Evolutionary conservation across 352 stramenopile species (phyloP), one percentile per base, ranked within the genome.

Genomic region (Pythium oligandrum): DNA sequence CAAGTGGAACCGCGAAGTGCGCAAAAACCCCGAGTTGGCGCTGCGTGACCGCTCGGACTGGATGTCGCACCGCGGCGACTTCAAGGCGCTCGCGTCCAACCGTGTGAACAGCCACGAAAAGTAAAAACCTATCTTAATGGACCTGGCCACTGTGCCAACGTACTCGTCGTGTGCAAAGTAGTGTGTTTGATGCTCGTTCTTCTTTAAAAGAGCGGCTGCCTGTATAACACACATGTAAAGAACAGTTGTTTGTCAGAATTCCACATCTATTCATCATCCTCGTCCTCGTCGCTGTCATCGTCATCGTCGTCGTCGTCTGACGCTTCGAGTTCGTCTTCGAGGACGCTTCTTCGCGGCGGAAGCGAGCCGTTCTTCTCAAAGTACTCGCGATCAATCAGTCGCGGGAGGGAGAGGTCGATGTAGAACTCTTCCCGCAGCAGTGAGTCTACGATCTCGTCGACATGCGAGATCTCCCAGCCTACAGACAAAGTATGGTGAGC

Each of bases 361-460:
- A 96, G 61, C 8, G 64, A 66, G 17, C 78, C 67, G 39, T 63
- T 92, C 37, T 79, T 90, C 53, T 97, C 90, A n/a, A 97, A 72
- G 34, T 90, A 59, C 11, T 83, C 70, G 43, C 96, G 75, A 44
- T 90, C 82, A 7, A 94, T 78, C 10, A 99, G 70, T 49, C 91
- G 74, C 6, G 96, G 96, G 40, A 99, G 75, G 17, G 93, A 73
- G 62, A 99, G 89, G 48, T 98, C 93, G 53, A 95, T 91, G 52
- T 96, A 96, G 54, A 87, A 89, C 51, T 98, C 84, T 38, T 97
- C 75, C 7, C 64, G 80, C 37, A 99, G 71, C 36, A 99, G 73
- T 51, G 93, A 74, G 57, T 99, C 95, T 1, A 98, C 82, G 33
- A 98, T 93, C 69, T 99, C 90, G 76, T 99, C 96, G 57, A 99